Evolutionary conservation across 495 filamentous ascomycete genomes (phyloP).

Genomic region (Neurospora africana): DNA sequence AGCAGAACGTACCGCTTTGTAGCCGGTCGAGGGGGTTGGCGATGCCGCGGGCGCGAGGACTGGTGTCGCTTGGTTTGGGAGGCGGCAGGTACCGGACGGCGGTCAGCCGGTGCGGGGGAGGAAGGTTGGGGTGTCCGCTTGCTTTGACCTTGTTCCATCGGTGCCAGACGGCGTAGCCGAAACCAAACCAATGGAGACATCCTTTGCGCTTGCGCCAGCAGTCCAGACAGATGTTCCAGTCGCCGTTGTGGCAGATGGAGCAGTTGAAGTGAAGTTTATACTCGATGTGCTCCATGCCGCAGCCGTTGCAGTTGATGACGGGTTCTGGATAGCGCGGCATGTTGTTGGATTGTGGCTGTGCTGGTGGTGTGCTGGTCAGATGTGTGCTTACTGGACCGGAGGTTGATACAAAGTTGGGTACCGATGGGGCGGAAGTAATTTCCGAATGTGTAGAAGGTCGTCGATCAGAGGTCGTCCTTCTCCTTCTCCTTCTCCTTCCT

Average conservation of each 20-base stretch:
- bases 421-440: slow-evolving; percentile 5
- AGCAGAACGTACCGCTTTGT: slow-evolving; percentile 76
- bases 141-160: slow-evolving; percentile 38
- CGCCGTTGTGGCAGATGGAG: slow-evolving; percentile 51
- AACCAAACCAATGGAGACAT: slow-evolving; percentile 71
- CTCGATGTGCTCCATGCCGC: slow-evolving; percentile 56
- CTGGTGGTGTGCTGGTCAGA: not conserved
- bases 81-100: slow-evolving; percentile 59
- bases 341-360: slow-evolving; percentile 12
- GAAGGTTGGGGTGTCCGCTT: slow-evolving; percentile 17
- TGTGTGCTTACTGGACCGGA: slow-evolving; percentile 10
- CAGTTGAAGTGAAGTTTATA: slow-evolving; percentile 78
- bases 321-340: slow-evolving; percentile 55
- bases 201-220: slow-evolving; percentile 69
- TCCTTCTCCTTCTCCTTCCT: not conserved
- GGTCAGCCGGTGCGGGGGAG: slow-evolving; percentile 54
- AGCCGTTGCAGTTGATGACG: slow-evolving; percentile 58
- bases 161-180: slow-evolving; percentile 50
- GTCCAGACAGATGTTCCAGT: slow-evolving; percentile 63
- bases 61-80: not conserved
- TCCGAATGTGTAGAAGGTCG: not conserved
- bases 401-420: slow-evolving; percentile 7
- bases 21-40: slow-evolving; percentile 56
- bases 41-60: slow-evolving; percentile 33
- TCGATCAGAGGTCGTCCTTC: not conserved